A percentile compares a stretch with the other conserved stretches of the same genome.
Evolutionary conservation across 768 basidiomycete genomes (phyloP).

Genomic region (Daedalea quercina): DNA sequence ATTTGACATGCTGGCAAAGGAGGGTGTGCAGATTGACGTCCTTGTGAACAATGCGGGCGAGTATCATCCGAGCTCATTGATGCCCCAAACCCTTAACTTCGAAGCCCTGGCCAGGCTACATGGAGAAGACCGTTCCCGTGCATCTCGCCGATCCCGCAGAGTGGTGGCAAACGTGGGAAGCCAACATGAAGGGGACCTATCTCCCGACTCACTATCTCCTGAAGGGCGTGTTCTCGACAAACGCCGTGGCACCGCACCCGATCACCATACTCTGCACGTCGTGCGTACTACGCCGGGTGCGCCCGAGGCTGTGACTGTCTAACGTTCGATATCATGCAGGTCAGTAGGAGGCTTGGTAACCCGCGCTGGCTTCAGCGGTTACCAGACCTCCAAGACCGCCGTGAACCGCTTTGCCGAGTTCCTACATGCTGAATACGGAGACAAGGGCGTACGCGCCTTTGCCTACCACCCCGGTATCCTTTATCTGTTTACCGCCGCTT

Average conservation of each 20-base stretch:
- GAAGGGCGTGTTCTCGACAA: not conserved
- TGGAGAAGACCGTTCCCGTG: conserved; percentile 20
- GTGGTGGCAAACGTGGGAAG: conserved; percentile 29
- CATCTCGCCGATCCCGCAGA: conserved; percentile 27
- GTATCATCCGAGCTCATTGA: not conserved
- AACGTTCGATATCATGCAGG: no score
- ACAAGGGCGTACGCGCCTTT: conserved; percentile 3
- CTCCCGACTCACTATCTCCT: conserved; percentile 7
- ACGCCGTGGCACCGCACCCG: not conserved
- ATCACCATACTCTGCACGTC: not conserved
- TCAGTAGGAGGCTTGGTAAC: not conserved
- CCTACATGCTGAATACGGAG: conserved; percentile 5
- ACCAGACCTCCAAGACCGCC: conserved; percentile 4
- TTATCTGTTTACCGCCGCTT: no score
- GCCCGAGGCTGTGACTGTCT: not conserved
- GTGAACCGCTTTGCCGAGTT: conserved; percentile 5
- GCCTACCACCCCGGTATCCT: not conserved
- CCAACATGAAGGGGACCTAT: conserved; percentile 32
- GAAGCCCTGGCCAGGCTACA: no score
- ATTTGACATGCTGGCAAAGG: not conserved
- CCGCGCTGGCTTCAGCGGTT: not conserved
- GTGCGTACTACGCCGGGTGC: no score
- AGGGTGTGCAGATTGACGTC: not conserved
- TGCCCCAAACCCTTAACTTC: no score
- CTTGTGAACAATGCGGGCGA: not conserved